These are phyloP conservation scores for Brassica carinata DNA, from an alignment of 345 rosid species.

Conservation along the genomic window DNA sequence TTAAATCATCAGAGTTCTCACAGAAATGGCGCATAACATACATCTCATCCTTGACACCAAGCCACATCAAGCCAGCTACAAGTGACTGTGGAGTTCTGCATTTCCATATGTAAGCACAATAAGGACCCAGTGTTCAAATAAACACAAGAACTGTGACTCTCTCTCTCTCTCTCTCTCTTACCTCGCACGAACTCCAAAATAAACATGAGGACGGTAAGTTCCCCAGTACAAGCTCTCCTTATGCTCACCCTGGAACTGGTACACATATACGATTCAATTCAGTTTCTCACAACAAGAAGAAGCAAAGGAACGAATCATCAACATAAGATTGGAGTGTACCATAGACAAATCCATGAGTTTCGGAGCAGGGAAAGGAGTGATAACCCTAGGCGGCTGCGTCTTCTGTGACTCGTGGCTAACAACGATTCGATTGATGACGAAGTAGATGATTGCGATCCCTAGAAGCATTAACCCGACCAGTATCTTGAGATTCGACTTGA, in stretches of 20 bases:
- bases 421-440: slow-evolving; percentile 28
- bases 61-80: slow-evolving; percentile 97
- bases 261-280: slow-evolving; percentile 7
- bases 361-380: slow-evolving; percentile 41
- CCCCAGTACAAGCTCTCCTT: slow-evolving; percentile 94
- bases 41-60: slow-evolving; percentile 82
- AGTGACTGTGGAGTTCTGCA: slow-evolving; percentile 79
- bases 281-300: neutral
- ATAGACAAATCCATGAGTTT: slow-evolving; percentile 1
- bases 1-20: slow-evolving; percentile 83
- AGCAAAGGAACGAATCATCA: neutral
- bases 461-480: slow-evolving; percentile 22
- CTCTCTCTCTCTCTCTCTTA: slow-evolving; percentile 9
- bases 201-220: slow-evolving; percentile 89
- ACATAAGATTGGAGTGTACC: neutral
- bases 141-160: neutral
- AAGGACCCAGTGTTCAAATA: neutral
- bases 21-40: slow-evolving; percentile 80
- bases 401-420: slow-evolving; percentile 29
- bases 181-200: slow-evolving; percentile 95
- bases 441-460: slow-evolving; percentile 26
- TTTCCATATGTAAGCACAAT: neutral
- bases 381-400: slow-evolving; percentile 53
- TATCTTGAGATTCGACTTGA: slow-evolving; percentile 29
- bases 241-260: slow-evolving; percentile 89